Evolutionary conservation across 768 basidiomycete species (phyloP).

Genomic region (Phylloporus scabripes): DNA sequence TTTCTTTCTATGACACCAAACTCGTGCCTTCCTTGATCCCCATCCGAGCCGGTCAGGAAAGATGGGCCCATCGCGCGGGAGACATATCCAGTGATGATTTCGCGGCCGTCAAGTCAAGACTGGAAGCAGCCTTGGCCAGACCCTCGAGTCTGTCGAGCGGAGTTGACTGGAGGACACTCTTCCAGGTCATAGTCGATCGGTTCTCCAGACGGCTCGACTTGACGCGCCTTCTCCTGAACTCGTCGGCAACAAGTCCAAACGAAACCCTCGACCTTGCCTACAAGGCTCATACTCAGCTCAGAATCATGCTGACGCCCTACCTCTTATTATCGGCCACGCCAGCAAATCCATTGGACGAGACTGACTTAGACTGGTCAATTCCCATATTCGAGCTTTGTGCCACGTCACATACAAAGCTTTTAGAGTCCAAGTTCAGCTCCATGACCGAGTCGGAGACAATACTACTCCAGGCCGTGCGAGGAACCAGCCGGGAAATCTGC

Average conservation of each 20-base stretch:
- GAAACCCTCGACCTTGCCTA: constrained; percentile 1
- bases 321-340: constrained; percentile 11
- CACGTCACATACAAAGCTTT: constrained; percentile 16
- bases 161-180: constrained; percentile 29
- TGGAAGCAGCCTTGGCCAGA: constrained; percentile 5
- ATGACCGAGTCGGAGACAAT: constrained; percentile 25
- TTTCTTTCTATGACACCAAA: constrained; percentile 32
- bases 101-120: neutral
- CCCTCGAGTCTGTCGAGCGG: constrained; percentile 18
- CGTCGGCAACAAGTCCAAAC: neutral
- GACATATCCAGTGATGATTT: constrained; percentile 21
- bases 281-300: constrained; percentile 15
- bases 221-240: constrained; percentile 18
- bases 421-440: neutral
- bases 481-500: constrained; percentile 40
- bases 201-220: constrained; percentile 27
- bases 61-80: constrained; percentile 25
- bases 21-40: constrained; percentile 26
- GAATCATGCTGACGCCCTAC: constrained; percentile 25
- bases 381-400: constrained; percentile 26
- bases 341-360: neutral
- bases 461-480: constrained; percentile 24
- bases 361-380: constrained; percentile 20
- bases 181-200: constrained; percentile 26
- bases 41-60: constrained; percentile 16